Percentiles rank a stretch among this genome's conserved stretches.
These are phyloP conservation scores for Alternaria consortialis DNA, from an alignment of 2,329 filamentous ascomycete genomes.

Conservation along the genomic window DNA sequence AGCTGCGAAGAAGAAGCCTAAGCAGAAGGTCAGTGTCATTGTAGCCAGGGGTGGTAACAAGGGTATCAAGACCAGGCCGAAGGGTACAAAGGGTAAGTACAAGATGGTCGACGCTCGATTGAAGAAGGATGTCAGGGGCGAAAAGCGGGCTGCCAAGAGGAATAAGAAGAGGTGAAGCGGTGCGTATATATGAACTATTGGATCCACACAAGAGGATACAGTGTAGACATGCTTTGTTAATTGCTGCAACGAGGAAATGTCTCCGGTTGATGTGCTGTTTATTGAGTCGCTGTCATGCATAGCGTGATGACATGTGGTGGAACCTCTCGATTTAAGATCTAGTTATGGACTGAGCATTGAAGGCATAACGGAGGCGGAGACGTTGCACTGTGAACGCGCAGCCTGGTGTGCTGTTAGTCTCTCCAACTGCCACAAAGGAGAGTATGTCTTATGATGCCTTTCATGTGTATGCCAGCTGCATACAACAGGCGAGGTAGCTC, in stretches of 20 bases:
- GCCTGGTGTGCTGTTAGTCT: no score
- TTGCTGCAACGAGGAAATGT: background rate
- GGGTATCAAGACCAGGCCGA: conserved; percentile 84
- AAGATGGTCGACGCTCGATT: conserved; percentile 95
- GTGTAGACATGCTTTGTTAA: background rate
- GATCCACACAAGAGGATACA: background rate
- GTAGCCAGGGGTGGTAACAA: conserved; percentile 86
- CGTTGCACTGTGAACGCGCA: no score
- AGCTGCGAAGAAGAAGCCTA: conserved; percentile 85
- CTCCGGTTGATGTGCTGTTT: background rate
- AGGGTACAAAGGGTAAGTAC: conserved; percentile 93
- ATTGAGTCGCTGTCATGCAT: no score
- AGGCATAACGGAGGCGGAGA: background rate
- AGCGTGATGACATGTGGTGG: background rate
- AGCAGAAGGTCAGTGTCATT: conserved; percentile 83
- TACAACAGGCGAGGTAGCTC: no score
- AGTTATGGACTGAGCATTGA: background rate
- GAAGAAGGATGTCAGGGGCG: conserved; percentile 93
- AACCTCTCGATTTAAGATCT: background rate
- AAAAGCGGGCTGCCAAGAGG: conserved; percentile 83
- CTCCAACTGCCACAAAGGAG: no score
- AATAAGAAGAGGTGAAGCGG: conserved; percentile 58
- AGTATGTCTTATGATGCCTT: no score
- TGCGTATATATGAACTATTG: background rate
- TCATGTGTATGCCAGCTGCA: no score